Evolutionary conservation across 2,329 filamentous ascomycete genomes (phyloP).

Genomic region (Trichoderma afroharzianum): DNA sequence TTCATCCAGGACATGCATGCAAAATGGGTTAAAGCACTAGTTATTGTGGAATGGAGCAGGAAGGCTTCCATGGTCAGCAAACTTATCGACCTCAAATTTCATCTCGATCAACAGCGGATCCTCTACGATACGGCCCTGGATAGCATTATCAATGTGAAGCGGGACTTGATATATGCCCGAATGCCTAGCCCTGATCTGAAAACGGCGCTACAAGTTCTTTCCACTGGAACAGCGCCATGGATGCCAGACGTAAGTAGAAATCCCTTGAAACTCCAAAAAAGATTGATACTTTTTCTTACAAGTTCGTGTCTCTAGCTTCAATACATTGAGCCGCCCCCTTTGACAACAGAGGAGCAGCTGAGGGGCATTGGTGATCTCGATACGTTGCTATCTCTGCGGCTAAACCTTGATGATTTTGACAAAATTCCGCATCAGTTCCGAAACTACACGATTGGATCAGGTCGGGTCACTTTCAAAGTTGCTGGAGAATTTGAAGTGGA

Average conservation of each 20-base stretch:
- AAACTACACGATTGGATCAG: constrained; percentile 74
- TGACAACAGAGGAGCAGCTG: constrained; percentile 69
- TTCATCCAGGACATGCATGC: constrained; percentile 77
- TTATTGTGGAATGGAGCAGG: constrained; percentile 86
- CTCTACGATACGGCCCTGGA: constrained; percentile 59
- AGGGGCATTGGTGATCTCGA: constrained; percentile 78
- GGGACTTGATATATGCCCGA: constrained; percentile 66
- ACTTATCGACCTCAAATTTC: constrained; percentile 80
- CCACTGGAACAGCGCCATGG: constrained; percentile 71
- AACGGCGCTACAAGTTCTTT: constrained; percentile 81
- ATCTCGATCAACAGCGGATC: constrained; percentile 62
- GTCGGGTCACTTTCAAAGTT: constrained; percentile 86
- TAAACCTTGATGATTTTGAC: constrained; percentile 82
- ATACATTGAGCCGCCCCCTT: constrained; percentile 69
- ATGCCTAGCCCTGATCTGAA: constrained; percentile 87
- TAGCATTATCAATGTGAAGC: constrained; percentile 68
- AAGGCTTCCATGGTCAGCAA: constrained; percentile 75
- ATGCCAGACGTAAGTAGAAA: constrained; percentile 66
- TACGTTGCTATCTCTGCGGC: constrained; percentile 72
- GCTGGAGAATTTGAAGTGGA: constrained; percentile 87
- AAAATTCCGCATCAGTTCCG: constrained; percentile 70
- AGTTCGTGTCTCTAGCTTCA: constrained; percentile 51
- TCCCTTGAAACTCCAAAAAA: constrained; percentile 29
- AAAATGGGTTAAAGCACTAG: constrained; percentile 88
- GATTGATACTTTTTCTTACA: neutral